These are phyloP conservation scores for Casuarina cunninghamiana DNA, from an alignment of 306 rosid genomes.

Conservation along the genomic window DNA sequence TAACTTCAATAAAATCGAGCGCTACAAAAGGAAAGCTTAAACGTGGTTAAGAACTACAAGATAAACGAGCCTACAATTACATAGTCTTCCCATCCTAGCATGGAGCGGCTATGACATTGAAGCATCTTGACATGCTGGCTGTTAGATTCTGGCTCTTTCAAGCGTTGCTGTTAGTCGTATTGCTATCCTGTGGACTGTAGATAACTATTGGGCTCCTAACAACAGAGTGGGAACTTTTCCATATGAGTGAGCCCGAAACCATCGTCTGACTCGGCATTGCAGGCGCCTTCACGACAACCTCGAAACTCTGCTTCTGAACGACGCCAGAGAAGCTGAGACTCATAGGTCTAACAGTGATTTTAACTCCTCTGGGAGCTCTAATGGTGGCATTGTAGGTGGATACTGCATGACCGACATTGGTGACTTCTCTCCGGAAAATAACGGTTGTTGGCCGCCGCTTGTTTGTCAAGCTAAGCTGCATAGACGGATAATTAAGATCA, in stretches of 20 bases:
- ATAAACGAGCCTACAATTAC: neutral
- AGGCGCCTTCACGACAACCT: slow-evolving; percentile 70
- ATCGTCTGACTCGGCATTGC: slow-evolving; percentile 35
- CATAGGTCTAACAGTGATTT: slow-evolving; percentile 53
- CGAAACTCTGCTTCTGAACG: slow-evolving; percentile 57
- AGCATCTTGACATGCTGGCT: neutral
- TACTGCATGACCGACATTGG: slow-evolving; percentile 68
- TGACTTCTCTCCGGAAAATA: slow-evolving; percentile 62
- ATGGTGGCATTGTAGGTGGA: slow-evolving; percentile 59
- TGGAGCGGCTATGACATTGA: neutral
- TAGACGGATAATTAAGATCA: slow-evolving; percentile 75
- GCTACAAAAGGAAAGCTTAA: too few relatives aligned
- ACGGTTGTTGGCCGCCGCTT: slow-evolving; percentile 30
- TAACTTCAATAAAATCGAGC: too few relatives aligned
- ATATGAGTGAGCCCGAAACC: slow-evolving; percentile 62
- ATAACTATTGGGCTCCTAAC: slow-evolving; percentile 79
- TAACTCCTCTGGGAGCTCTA: slow-evolving; percentile 60
- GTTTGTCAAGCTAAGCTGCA: slow-evolving; percentile 53
- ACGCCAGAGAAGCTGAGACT: slow-evolving; percentile 47
- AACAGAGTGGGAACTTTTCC: slow-evolving; percentile 52
- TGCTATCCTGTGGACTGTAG: slow-evolving; percentile 34
- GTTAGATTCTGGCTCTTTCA: neutral
- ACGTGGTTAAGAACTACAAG: neutral
- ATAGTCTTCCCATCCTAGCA: too few relatives aligned
- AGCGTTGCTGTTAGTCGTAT: neutral